Base-by-base conservation (phyloP, 306 rosid genomes). In the Cicer pinnatifidum region DNA sequence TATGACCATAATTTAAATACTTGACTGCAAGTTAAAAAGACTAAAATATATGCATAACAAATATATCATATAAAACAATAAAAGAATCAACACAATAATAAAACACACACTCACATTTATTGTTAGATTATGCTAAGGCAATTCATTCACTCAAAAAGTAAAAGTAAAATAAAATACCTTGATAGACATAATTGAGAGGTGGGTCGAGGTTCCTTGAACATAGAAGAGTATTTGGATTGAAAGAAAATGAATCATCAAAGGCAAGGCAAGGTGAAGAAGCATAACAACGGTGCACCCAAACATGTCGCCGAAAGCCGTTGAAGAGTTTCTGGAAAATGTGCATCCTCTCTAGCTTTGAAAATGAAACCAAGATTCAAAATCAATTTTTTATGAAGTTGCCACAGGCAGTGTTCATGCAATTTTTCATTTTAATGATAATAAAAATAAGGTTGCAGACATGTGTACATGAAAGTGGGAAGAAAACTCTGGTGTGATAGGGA, bases 251-350 rank as follows among this genome's bases (percentile, higher is more conserved):
- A 17, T 73, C 58, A 67, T 82, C 83, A 13, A 90, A 57, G 17
- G 89, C 85, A 41, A 88, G 76, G 13, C 85, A 88, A 33, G 89
- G 80, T 6, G 94, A 92, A 76, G 98, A 90, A 77, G 88, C 92
- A 58, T 87, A 86, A 51, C 90, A 80, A n/a, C 82, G 70, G 67
- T 84, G 83, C 72, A 86, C 85, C 86, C 89, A 71, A 72, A 52
- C 52, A 35, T 35, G 66, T 44, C 80, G 83, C 71, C 77, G 71
- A 58, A 83, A 84, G 13, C 86, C 89, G 74, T 86, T 75, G 72
- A 84, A 87, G 44, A 82, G 81, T 16, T 81, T 83, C 74, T 52
- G 88, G 10, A 82, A 82, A 76, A 88, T 81, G 60, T 51, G 83
- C 13, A 92, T 81, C 76, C 82, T 78, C 74, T 52, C 62, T 2